Percentiles rank a stretch among this genome's conserved stretches.
phyloP scores from a whole-genome alignment of 306 rosid species.

The Vachellia collinsii region DNA sequence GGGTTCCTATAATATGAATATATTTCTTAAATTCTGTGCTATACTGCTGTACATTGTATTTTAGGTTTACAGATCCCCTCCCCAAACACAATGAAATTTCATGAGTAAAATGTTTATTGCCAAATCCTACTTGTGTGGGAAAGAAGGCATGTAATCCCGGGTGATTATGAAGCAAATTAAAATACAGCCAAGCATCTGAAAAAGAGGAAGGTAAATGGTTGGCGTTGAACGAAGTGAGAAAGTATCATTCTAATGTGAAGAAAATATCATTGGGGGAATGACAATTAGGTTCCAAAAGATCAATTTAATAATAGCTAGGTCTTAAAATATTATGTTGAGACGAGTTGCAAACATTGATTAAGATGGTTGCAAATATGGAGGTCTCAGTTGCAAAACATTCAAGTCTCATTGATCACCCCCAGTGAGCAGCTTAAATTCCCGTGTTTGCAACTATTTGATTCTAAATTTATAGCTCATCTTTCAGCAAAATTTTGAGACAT shows the following conservation, averaged over 20 bases:
- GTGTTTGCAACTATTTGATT: neutral
- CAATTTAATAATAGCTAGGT: too few relatives aligned
- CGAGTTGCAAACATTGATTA: neutral
- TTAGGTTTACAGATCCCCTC: conserved; percentile 20
- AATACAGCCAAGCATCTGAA: neutral
- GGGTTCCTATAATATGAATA: conserved; percentile 30
- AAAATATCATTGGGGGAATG: neutral
- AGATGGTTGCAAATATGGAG: neutral
- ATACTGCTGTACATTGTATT: conserved; percentile 22
- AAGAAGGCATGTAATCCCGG: conserved; percentile 9
- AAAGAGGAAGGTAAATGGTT: neutral
- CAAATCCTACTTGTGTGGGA: conserved; percentile 21
- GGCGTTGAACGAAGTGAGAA: neutral
- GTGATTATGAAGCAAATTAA: conserved; percentile 9
- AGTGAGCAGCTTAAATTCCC: neutral
- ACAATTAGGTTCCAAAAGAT: neutral
- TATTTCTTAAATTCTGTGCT: conserved; percentile 28
- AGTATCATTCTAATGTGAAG: neutral
- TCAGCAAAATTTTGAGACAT: too few relatives aligned
- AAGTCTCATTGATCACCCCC: neutral
- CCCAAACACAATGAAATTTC: neutral
- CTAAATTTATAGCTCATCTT: neutral
- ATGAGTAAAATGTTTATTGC: conserved; percentile 5
- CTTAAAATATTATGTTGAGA: too few relatives aligned
- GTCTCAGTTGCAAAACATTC: neutral